These are phyloP conservation scores for Colletotrichum horii DNA, from an alignment of 2,329 filamentous ascomycete genomes.

Conservation along the genomic window DNA sequence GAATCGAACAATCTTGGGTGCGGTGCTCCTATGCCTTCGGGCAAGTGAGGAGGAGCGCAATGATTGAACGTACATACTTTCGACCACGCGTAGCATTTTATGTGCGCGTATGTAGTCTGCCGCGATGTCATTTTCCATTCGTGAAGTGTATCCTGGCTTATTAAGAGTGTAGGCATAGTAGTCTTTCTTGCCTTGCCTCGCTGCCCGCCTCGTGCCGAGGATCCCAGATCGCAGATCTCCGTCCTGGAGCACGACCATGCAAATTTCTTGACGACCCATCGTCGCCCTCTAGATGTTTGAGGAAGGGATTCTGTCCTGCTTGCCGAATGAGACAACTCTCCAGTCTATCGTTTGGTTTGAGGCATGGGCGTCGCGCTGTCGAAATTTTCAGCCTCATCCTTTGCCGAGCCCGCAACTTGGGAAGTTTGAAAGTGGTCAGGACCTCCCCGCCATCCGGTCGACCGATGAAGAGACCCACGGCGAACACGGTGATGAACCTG, in stretches of 20 bases:
- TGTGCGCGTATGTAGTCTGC: not conserved
- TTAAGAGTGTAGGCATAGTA: not conserved
- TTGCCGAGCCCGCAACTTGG: not conserved
- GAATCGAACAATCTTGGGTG: slow-evolving; percentile 65
- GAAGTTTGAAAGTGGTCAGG: too few species aligned
- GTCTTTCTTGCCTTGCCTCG: not conserved
- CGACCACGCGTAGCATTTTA: not conserved
- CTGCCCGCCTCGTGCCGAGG: fast-evolving
- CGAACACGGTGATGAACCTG: fast-evolving
- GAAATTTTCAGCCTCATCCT: not conserved
- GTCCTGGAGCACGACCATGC: not conserved
- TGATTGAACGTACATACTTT: slow-evolving; percentile 61
- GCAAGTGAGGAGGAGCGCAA: slow-evolving; percentile 61
- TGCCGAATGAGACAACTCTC: not conserved
- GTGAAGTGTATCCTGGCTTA: not conserved
- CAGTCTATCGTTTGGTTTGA: not conserved
- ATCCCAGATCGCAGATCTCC: not conserved
- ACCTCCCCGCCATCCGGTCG: not conserved
- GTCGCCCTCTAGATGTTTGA: not conserved
- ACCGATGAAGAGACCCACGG: not conserved
- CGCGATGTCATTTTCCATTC: not conserved
- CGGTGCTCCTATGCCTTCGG: slow-evolving; percentile 54
- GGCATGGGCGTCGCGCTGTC: fast-evolving
- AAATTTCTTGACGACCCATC: not conserved
- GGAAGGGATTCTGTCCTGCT: not conserved